Percentiles rank a stretch among this genome's conserved stretches.
Conservation (phyloP, 805 yeast genomes). For the Myxozyma melibiosi region DNA sequence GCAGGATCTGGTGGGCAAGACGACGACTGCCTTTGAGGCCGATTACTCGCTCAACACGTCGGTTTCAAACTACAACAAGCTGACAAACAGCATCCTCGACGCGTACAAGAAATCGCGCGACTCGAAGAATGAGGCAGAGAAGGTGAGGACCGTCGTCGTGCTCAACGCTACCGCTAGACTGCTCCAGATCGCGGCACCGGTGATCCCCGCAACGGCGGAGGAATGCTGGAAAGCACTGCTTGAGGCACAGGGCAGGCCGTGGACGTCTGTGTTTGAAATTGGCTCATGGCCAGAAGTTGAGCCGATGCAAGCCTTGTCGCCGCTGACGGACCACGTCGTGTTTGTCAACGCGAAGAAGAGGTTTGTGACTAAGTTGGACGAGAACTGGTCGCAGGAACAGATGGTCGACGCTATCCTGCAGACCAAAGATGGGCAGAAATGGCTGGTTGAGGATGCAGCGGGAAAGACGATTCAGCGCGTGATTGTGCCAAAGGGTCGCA, state of each 20-base stretch:
- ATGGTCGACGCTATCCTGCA: constrained; percentile 46
- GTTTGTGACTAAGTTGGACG: constrained; percentile 39
- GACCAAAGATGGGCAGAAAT: constrained; percentile 47
- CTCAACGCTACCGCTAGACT: constrained; percentile 56
- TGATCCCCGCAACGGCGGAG: constrained; percentile 78
- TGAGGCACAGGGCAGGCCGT: constrained; percentile 35
- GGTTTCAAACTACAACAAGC: constrained; percentile 86
- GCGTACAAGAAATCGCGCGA: constrained; percentile 36
- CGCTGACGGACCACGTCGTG: constrained; percentile 47
- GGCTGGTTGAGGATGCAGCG: constrained; percentile 40
- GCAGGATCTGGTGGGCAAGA: constrained; percentile 50
- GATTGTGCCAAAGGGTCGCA: constrained; percentile 45
- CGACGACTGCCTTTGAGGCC: constrained; percentile 61
- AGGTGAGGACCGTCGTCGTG: constrained; percentile 32
- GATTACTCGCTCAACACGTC: constrained; percentile 77
- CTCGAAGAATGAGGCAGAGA: constrained; percentile 1
- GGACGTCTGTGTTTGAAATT: constrained; percentile 57
- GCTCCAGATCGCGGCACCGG: constrained; percentile 70
- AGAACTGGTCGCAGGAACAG: constrained; percentile 38
- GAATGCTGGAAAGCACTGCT: constrained; percentile 68
- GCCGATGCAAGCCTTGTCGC: constrained; percentile 14
- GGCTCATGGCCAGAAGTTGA: constrained; percentile 64
- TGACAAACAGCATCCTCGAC: constrained; percentile 57
- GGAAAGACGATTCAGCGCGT: constrained; percentile 53
- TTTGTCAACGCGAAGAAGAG: constrained; percentile 74